Percentiles rank a stretch among this genome's conserved stretches.
phyloP scores from a whole-genome alignment of 331 rosid genomes.

The Pyracantha coccinea region DNA sequence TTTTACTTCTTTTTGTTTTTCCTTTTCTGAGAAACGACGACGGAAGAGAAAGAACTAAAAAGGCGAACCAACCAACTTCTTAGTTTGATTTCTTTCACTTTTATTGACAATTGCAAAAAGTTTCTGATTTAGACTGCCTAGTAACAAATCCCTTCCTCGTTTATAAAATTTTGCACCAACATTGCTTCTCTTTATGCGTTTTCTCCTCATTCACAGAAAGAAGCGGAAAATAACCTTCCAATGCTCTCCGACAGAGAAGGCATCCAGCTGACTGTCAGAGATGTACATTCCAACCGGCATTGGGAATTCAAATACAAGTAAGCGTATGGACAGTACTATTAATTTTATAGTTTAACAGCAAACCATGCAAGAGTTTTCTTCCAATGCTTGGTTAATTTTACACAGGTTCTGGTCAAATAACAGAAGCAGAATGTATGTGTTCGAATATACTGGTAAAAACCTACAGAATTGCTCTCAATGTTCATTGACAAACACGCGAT shows the following conservation, averaged over 20 bases:
- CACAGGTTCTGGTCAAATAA: constrained; percentile 58
- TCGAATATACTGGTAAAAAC: constrained; percentile 46
- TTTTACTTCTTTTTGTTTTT: not conserved
- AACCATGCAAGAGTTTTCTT: not conserved
- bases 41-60: not conserved
- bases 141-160: constrained; percentile 6
- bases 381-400: not conserved
- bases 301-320: constrained; percentile 59
- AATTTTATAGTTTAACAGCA: not conserved
- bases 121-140: constrained; percentile 12
- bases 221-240: constrained; percentile 56
- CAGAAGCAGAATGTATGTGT: constrained; percentile 60
- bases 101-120: not conserved
- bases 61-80: constrained; percentile 4
- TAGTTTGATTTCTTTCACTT: constrained; percentile 7
- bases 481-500: not conserved
- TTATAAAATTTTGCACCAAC: constrained; percentile 12
- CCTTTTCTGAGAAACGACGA: not conserved
- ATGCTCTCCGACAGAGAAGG: constrained; percentile 37
- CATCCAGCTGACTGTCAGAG: constrained; percentile 29
- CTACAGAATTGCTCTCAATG: not conserved
- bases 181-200: not conserved
- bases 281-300: constrained; percentile 24
- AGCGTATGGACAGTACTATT: constrained; percentile 4
- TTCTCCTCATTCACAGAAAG: constrained; percentile 31